phyloP scores from a whole-genome alignment of 441 rosid species.

The Bocquillonia castaneifolia region DNA sequence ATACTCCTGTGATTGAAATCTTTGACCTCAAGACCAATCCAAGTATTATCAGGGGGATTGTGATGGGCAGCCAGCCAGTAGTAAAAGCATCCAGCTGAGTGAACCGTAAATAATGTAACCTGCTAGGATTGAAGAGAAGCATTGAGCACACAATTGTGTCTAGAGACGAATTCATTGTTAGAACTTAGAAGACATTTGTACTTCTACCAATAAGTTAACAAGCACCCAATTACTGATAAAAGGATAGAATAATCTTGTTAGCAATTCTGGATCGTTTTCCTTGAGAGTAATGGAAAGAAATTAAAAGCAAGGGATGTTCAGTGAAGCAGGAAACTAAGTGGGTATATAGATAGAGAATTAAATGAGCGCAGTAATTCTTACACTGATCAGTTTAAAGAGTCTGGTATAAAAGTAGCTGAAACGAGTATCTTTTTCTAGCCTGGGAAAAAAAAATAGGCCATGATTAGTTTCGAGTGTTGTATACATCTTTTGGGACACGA shows the following conservation, averaged over 20 bases:
- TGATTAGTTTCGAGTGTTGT: not conserved
- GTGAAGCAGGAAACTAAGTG: not conserved
- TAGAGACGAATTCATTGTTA: too few species aligned
- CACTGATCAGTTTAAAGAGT: conserved; percentile 54
- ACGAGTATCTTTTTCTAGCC: conserved; percentile 79
- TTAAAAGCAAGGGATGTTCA: too few species aligned
- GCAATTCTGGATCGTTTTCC: too few species aligned
- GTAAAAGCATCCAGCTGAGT: conserved; percentile 76
- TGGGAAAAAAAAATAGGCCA: conserved; percentile 23
- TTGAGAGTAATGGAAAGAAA: too few species aligned
- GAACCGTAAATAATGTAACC: conserved; percentile 77
- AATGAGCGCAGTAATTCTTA: conserved; percentile 31
- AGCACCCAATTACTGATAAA: too few species aligned
- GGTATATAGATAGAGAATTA: not conserved
- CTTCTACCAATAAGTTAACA: too few species aligned
- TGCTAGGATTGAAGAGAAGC: conserved; percentile 23
- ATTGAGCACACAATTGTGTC: not conserved
- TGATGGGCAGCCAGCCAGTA: conserved; percentile 67
- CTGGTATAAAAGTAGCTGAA: conserved; percentile 71
- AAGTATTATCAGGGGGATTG: conserved; percentile 39
- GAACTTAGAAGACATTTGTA: too few species aligned
- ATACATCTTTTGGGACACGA: too few species aligned
- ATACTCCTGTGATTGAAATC: conserved; percentile 64
- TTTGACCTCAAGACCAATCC: conserved; percentile 55
- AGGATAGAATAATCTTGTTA: too few species aligned